Evolutionary conservation across 2,329 filamentous ascomycete species (phyloP).

Genomic region (Fonsecaea erecta): DNA sequence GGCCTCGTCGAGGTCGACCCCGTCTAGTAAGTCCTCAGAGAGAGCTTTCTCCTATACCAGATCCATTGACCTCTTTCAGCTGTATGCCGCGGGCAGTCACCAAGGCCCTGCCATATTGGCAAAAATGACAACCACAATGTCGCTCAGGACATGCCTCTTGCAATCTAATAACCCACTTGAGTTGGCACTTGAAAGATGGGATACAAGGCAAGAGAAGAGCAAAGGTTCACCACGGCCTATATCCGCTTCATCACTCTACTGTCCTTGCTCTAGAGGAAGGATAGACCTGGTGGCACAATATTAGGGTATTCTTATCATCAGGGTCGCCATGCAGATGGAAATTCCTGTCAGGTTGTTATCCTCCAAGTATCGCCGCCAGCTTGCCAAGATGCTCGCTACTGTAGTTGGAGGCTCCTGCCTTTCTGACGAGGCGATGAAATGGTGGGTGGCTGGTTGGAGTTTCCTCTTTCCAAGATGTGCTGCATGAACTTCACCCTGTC

Average conservation of each 20-base stretch:
- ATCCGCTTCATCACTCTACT: constrained; percentile 42
- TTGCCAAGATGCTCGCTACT: constrained; percentile 2
- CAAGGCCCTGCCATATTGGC: constrained; percentile 50
- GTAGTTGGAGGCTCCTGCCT: constrained; percentile 6
- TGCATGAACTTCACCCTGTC: constrained; percentile 1
- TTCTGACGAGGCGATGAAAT: constrained; percentile 5
- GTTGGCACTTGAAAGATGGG: constrained; percentile 60
- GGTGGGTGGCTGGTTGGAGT: constrained; percentile 8
- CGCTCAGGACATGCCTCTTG: constrained; percentile 56
- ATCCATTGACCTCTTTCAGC: constrained; percentile 43
- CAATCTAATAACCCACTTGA: constrained; percentile 72
- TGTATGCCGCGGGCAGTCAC: constrained; percentile 75
- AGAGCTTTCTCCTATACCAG: constrained; percentile 4
- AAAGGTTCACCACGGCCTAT: constrained; percentile 33
- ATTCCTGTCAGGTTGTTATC: not conserved
- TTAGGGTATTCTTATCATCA: not conserved
- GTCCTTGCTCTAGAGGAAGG: constrained; percentile 43
- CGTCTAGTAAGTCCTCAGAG: constrained; percentile 68
- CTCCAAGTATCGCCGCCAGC: not conserved
- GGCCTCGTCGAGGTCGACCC: constrained; percentile 82
- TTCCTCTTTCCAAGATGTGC: constrained; percentile 2
- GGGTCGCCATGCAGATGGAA: not conserved
- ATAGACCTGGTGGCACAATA: constrained; percentile 49
- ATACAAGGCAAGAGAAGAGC: constrained; percentile 73
- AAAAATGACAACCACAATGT: constrained; percentile 22